A percentile compares a stretch with the other conserved stretches of the same genome.
phyloP scores from a whole-genome alignment of 768 basidiomycete genomes.

The Russula emetica region DNA sequence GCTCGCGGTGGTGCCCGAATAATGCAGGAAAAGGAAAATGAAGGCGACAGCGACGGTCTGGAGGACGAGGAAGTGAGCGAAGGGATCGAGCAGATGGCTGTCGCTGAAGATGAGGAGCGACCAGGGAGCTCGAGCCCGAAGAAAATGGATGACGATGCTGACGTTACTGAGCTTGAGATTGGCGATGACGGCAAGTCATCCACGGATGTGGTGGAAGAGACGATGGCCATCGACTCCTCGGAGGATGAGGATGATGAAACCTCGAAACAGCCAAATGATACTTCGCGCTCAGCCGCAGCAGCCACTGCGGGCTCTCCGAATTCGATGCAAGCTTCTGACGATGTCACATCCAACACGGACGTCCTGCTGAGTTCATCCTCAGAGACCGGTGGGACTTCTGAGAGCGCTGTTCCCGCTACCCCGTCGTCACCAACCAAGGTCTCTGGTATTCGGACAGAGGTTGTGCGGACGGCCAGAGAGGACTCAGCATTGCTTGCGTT shows the following conservation, averaged over 20 bases:
- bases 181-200: slow-evolving; percentile 1
- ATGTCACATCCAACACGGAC: slow-evolving; percentile 6
- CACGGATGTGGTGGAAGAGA: slow-evolving; percentile 25
- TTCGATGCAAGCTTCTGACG: neutral
- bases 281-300: neutral
- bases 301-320: neutral
- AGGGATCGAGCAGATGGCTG: slow-evolving; percentile 26
- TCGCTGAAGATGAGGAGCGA: slow-evolving; percentile 21
- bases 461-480: slow-evolving; percentile 22
- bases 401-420: slow-evolving; percentile 1
- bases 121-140: neutral
- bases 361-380: neutral
- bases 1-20: slow-evolving; percentile 46
- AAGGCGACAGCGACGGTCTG: slow-evolving; percentile 22
- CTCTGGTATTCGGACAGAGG: slow-evolving; percentile 8
- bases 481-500: slow-evolving; percentile 10
- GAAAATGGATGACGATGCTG: neutral
- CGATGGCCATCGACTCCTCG: slow-evolving; percentile 22
- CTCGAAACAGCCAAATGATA: slow-evolving; percentile 8
- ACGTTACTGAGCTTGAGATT: neutral
- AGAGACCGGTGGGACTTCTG: neutral
- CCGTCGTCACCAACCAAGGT: neutral
- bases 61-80: slow-evolving; percentile 25
- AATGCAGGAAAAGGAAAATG: slow-evolving; percentile 23
- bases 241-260: slow-evolving; percentile 18